phyloP scores from a whole-genome alignment of 139 green algal genomes.

The Chlorella sp. region DNA sequence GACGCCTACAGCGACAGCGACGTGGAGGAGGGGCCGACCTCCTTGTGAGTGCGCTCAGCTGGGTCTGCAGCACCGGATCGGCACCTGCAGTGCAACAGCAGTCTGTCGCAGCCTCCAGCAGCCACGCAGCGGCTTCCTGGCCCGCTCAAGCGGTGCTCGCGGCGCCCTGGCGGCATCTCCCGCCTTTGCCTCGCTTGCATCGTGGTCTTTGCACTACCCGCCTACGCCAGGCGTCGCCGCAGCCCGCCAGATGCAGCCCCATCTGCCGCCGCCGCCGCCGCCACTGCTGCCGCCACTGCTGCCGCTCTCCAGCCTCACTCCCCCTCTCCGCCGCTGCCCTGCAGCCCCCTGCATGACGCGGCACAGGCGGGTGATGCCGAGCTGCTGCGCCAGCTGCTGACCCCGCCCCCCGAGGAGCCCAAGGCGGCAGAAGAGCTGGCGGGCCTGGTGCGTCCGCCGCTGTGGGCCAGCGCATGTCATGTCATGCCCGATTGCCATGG shows the following conservation, averaged over 20 bases:
- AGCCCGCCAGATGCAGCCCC: not conserved
- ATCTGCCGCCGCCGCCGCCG: not conserved
- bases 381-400: slow-evolving; percentile 53
- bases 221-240: no score
- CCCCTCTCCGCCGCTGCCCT: not conserved
- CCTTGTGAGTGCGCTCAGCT: not conserved
- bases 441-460: slow-evolving; percentile 1
- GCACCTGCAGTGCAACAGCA: no score
- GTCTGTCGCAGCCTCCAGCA: no score
- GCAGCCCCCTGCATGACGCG: slow-evolving; percentile 77
- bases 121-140: no score
- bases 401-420: not conserved
- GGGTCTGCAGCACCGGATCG: not conserved
- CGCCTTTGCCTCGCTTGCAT: no score
- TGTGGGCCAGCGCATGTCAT: not conserved
- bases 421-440: not conserved
- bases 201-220: no score
- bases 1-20: slow-evolving; percentile 14
- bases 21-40: not conserved
- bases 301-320: not conserved
- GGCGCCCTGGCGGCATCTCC: no score
- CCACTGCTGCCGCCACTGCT: not conserved
- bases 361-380: slow-evolving; percentile 67
- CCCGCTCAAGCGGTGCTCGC: no score
- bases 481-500: not conserved